Percentiles rank a stretch among this genome's conserved stretches.
Conservation (phyloP, 176 grass and related monocot genomes). For the Pontederia paniculata region DNA sequence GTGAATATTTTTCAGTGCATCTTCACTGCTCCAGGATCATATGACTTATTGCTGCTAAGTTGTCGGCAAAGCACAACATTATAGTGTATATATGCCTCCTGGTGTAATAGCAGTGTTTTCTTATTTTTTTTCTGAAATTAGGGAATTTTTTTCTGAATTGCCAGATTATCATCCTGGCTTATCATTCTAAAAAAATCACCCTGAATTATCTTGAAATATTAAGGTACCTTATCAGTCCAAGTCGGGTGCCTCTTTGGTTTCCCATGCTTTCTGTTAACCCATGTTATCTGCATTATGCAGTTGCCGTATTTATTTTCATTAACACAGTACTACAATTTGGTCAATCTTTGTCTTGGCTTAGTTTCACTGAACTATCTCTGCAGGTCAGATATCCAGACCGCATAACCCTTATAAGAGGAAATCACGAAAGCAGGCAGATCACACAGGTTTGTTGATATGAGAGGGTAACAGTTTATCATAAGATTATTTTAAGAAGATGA, state of each 20-base stretch:
- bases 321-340: not conserved
- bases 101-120: no score
- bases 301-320: not conserved
- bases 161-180: no score
- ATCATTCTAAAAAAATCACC: no score
- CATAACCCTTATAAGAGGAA: constrained; percentile 97
- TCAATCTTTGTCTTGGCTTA: not conserved
- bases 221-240: no score
- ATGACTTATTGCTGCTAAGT: not conserved
- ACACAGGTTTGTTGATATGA: constrained; percentile 54
- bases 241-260: no score
- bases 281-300: not conserved
- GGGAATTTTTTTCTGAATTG: no score
- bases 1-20: constrained; percentile 24
- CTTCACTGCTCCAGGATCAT: not conserved
- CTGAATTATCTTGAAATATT: no score
- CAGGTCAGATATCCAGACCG: constrained; percentile 98
- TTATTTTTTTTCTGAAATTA: no score
- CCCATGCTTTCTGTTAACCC: not conserved
- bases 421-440: constrained; percentile 97
- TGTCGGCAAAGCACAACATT: no score
- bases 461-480: no score
- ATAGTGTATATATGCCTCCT: no score
- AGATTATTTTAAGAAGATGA: constrained; percentile 1
- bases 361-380: not conserved